Evolutionary conservation across 2,329 filamentous ascomycete genomes (phyloP), one percentile per base, ranked within the genome.

Genomic region (Chalaropsis ovoidea): DNA sequence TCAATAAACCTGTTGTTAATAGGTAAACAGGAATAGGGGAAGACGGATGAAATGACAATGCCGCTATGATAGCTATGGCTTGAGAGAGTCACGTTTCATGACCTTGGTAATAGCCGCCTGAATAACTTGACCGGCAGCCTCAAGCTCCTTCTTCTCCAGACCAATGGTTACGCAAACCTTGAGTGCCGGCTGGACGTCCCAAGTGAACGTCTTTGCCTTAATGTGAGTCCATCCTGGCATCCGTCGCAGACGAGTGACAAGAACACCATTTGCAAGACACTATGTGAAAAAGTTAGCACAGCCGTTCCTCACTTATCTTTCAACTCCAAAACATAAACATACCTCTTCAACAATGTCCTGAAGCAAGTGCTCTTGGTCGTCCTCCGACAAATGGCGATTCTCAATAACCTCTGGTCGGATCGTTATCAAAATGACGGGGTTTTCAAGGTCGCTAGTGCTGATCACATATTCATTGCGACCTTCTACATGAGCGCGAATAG

Each of bases 271-370:
- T 67, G 86, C 82, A 65, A 97, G 83, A 65, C 86, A 81, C 91
- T 96, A 56, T 35, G 22, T 69, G 31, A 62, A 15, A 15, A 24
- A 1, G 15, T 3, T 71, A 11, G 52, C 61, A 17, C 42, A 41
- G 42, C 1, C 17, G 4, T 39, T 6, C 19, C 35, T 11, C 10
- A 24, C 39, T 43, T 61, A 13, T 8, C 17, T 10, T 31, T 19
- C 35, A 62, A 15, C 35, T 6, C 6, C 1, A 39, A 52, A 45
- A 63, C 24, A 73, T 68, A 72, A 69, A 52, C 83, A 71, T 81
- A 95, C 92, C 87, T 99, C 94, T 68, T 99, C 95, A n/a, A 96
- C 90, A 69, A 90, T 87, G 71, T 99, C 94, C 72, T 95, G 86
- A 67, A 99, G 76, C 19, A 97, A 75, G 67, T 85, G 82, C 72